Base-by-base conservation (phyloP, 805 yeast genomes). In the Pichia paraexigua region DNA sequence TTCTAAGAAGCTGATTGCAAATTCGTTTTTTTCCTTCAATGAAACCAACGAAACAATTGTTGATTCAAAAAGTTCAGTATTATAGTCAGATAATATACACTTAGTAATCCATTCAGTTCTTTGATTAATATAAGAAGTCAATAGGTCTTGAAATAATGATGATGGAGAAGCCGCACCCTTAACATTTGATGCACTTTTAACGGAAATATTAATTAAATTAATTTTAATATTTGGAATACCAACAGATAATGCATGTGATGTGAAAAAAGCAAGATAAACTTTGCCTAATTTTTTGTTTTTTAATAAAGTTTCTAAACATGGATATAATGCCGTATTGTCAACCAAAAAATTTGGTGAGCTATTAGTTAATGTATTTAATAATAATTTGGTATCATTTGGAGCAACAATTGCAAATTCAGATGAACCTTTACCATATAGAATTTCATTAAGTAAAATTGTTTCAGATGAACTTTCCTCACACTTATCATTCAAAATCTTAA, bases 1-100 rank as follows among this genome's bases (percentile, higher is more conserved):
- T 47, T 80, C 74, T 32, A 88, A 60, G 67, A 90, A 87, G 25
- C 76, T 77, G 47, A 85, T 73, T 47, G 83, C 88, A 50, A 69
- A 68, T 10, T 63, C 66, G 49, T 73, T 72, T 60, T 79, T 79
- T 52, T 87, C 95, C 54, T 76, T 80, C 11, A 76, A 70, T 8
- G 85, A 76, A 17, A 89, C 77, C 49, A 85, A 66, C n/a, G 75
- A 71, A 21, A 85, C 74, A 13, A 89, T 63, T 6, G 75, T 71
- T 2, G 59, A 53, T 62, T 90, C 96, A 49, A 88, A 79, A 0
- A 67, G 71, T 21, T 62, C 64, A 56, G 81, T 76, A 44, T 77
- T 72, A 35, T 81, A 69, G 47, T 80, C 79, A 45, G 79, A 76
- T 15, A 63, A 65, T 2, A 62, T 64, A 55, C 86, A 78, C 54